A percentile compares a stretch with the other conserved stretches of the same genome.
phyloP scores from a whole-genome alignment of 1,139 yeast species.

The Yamadazyma sp. region DNA sequence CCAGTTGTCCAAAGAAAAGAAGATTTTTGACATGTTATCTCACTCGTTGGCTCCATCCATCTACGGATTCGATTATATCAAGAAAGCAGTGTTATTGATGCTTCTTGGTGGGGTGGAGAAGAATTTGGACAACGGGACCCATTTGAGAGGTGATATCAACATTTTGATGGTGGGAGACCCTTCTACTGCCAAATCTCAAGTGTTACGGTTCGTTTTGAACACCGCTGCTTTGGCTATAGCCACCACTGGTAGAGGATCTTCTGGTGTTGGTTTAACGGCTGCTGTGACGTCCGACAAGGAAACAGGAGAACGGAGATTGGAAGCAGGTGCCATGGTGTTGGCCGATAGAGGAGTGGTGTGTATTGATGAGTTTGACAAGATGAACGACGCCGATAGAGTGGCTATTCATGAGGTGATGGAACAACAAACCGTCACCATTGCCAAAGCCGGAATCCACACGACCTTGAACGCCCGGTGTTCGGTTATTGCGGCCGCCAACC shows the following conservation, averaged over 20 bases:
- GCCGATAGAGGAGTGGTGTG: conserved; percentile 98
- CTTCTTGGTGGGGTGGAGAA: conserved; percentile 93
- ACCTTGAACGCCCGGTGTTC: conserved; percentile 96
- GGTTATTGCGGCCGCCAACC: conserved; percentile 98
- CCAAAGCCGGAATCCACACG: conserved; percentile 98
- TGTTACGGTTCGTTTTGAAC: conserved; percentile 87
- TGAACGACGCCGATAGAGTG: conserved; percentile 95
- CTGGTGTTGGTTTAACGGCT: conserved; percentile 99
- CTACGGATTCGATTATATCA: conserved; percentile 89
- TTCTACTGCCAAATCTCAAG: conserved; percentile 96
- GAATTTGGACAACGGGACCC: conserved; percentile 92
- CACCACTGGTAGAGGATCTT: conserved; percentile 98
- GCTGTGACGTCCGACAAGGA: conserved; percentile 97
- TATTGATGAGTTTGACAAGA: conserved; percentile 97
- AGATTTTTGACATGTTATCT: conserved; percentile 76
- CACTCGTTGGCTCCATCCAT: conserved; percentile 94
- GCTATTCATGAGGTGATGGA: conserved; percentile 99
- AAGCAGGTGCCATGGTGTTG: conserved; percentile 99
- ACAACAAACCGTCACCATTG: conserved; percentile 97
- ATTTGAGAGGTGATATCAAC: conserved; percentile 96
- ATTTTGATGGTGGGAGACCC: conserved; percentile 98
- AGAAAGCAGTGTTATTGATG: conserved; percentile 89
- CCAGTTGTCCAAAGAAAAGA: conserved; percentile 61
- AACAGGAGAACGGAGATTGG: conserved; percentile 94
- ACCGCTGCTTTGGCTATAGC: conserved; percentile 96